Evolutionary conservation across 495 filamentous ascomycete genomes (phyloP).

Genomic region (Lasiosphaeria miniovina): DNA sequence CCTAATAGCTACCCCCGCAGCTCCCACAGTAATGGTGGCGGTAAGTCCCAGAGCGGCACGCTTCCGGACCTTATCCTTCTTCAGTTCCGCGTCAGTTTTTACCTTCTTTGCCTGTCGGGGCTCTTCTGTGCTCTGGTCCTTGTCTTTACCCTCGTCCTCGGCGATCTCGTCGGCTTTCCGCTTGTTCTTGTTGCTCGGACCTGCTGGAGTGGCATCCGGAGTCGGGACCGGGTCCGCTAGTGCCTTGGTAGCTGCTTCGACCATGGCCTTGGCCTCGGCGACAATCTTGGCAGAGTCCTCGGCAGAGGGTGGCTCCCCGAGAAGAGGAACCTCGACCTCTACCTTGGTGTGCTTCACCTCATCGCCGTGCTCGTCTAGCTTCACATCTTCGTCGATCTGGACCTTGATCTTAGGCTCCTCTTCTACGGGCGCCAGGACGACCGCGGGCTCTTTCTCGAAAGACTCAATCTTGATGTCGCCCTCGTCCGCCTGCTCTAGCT

Average conservation of each 20-base stretch:
- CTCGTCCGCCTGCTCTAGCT: conserved; percentile 32
- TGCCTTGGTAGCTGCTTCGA: conserved; percentile 65
- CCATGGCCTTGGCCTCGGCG: conserved; percentile 83
- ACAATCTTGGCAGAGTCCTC: conserved; percentile 79
- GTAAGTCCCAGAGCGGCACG: conserved; percentile 81
- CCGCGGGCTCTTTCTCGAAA: conserved; percentile 39
- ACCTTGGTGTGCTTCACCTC: conserved; percentile 74
- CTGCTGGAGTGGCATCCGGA: conserved; percentile 19
- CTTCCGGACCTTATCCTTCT: conserved; percentile 77
- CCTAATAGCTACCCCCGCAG: conserved; percentile 72
- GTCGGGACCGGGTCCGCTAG: conserved; percentile 5
- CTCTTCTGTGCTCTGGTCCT: conserved; percentile 52
- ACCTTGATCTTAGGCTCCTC: conserved; percentile 63
- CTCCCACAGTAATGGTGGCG: conserved; percentile 61
- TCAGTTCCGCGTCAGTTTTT: conserved; percentile 70
- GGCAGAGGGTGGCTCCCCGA: conserved; percentile 66
- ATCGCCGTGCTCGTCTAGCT: conserved; percentile 59
- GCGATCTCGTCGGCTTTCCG: conserved; percentile 77
- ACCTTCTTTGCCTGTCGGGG: conserved; percentile 66
- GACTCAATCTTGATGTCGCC: conserved; percentile 39
- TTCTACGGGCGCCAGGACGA: conserved; percentile 45
- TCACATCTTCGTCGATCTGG: conserved; percentile 63
- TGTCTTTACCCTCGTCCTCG: conserved; percentile 35
- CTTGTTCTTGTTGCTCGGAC: conserved; percentile 58
- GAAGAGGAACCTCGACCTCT: conserved; percentile 63